Conservation (phyloP, 371 early-diverging fungal species). For the Blakeslea trispora region DNA sequence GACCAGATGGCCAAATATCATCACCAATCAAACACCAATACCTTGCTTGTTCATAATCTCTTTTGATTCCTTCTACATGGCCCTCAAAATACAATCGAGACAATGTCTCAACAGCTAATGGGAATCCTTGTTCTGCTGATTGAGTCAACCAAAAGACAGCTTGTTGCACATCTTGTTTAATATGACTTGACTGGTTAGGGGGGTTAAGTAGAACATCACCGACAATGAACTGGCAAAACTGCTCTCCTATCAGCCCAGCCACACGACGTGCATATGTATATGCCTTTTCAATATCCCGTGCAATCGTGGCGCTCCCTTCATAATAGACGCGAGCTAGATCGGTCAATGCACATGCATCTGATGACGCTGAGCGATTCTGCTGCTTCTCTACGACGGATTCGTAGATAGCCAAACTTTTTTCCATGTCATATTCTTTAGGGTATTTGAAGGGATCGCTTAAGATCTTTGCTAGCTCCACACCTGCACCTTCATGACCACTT, state of each 20-base stretch:
- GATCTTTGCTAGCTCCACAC: conserved; percentile 40
- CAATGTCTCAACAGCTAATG: conserved; percentile 45
- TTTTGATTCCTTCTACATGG: conserved; percentile 27
- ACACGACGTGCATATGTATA: conserved; percentile 45
- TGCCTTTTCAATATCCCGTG: conserved; percentile 42
- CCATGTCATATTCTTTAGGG: conserved; percentile 38
- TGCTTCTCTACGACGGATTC: conserved; percentile 28
- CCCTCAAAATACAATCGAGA: conserved; percentile 45
- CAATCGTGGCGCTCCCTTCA: conserved; percentile 39
- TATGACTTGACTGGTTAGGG: conserved; percentile 3
- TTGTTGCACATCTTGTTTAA: conserved; percentile 35
- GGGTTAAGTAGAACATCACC: conserved; percentile 40
- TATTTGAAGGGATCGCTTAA: conserved; percentile 44
- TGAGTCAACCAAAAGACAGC: conserved; percentile 51
- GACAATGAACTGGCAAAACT: conserved; percentile 53
- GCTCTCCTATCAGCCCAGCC: conserved; percentile 44
- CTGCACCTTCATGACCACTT: conserved; percentile 36
- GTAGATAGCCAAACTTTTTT: conserved; percentile 36
- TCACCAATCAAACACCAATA: conserved; percentile 50
- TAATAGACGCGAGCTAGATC: conserved; percentile 47
- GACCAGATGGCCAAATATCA: conserved; percentile 54
- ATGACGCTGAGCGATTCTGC: background rate
- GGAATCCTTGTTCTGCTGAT: conserved; percentile 49
- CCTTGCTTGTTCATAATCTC: conserved; percentile 42
- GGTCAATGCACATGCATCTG: conserved; percentile 40